Evolutionary conservation across 2,329 filamentous ascomycete genomes (phyloP).

Genomic region (Parastagonospora nodorum): DNA sequence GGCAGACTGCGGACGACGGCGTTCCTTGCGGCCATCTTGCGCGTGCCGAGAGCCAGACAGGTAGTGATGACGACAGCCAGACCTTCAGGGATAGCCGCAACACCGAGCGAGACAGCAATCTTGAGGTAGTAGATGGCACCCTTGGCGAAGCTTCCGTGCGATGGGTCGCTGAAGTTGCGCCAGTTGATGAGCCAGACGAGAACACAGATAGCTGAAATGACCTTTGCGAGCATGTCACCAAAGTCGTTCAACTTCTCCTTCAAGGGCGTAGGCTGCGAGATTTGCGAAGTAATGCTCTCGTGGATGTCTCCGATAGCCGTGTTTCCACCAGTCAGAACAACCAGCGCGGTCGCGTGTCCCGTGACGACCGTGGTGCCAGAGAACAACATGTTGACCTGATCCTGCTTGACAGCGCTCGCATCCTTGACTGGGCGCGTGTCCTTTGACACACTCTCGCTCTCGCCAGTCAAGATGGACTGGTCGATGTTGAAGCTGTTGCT

Average conservation of each 20-base stretch:
- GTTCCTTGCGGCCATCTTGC: constrained; percentile 99
- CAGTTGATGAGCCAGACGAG: constrained; percentile 99
- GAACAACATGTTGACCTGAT: constrained; percentile 97
- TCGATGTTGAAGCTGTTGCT: constrained; percentile 98
- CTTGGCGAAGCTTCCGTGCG: constrained; percentile 92
- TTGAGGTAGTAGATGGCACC: constrained; percentile 99
- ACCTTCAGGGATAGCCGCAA: constrained; percentile 96
- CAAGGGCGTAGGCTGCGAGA: constrained; percentile 93
- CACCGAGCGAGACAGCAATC: constrained; percentile 96
- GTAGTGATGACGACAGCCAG: constrained; percentile 99
- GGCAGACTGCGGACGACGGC: constrained; percentile 94
- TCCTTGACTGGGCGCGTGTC: constrained; percentile 73
- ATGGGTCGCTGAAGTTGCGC: constrained; percentile 92
- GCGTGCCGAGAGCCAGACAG: constrained; percentile 90
- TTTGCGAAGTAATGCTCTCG: constrained; percentile 97
- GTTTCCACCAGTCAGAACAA: constrained; percentile 84
- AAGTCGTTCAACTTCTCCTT: constrained; percentile 99
- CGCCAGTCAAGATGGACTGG: constrained; percentile 94
- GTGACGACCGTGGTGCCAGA: constrained; percentile 97
- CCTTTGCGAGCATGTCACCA: constrained; percentile 93
- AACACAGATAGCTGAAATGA: constrained; percentile 95
- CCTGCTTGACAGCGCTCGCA: constrained; percentile 88
- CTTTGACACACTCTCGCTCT: constrained; percentile 96
- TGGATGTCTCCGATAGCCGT: constrained; percentile 99
- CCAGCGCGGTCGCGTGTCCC: constrained; percentile 87